Percentiles rank a stretch among this genome's conserved stretches.
phyloP scores from a whole-genome alignment of 345 rosid genomes.

The rapeseed (Brassica napus) region Da-Ae NC_063434.1:29014001-29014500 shows the following conservation, averaged over 20 bases:
- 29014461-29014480: constrained; percentile 84
- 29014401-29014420: constrained; percentile 74
- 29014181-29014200: constrained; percentile 89
- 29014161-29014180: constrained; percentile 89
- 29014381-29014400: constrained; percentile 68
- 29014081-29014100: constrained; percentile 57
- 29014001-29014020: neutral
- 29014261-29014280: constrained; percentile 67
- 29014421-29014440: constrained; percentile 69
- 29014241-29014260: constrained; percentile 87
- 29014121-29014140: constrained; percentile 83
- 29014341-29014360: constrained; percentile 11
- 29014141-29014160: constrained; percentile 83
- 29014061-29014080: constrained; percentile 5
- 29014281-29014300: constrained; percentile 71
- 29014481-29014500: constrained; percentile 83
- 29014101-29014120: constrained; percentile 80
- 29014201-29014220: constrained; percentile 59
- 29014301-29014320: neutral
- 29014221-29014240: constrained; percentile 88
- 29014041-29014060: neutral
- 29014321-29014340: neutral
- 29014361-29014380: constrained; percentile 83
- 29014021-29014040: neutral
- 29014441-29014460: constrained; percentile 81